Percentiles rank a stretch among this genome's conserved stretches.
phyloP scores from a whole-genome alignment of 2,329 filamentous ascomycete species.

The Byssoonygena ceratinophila region DNA sequence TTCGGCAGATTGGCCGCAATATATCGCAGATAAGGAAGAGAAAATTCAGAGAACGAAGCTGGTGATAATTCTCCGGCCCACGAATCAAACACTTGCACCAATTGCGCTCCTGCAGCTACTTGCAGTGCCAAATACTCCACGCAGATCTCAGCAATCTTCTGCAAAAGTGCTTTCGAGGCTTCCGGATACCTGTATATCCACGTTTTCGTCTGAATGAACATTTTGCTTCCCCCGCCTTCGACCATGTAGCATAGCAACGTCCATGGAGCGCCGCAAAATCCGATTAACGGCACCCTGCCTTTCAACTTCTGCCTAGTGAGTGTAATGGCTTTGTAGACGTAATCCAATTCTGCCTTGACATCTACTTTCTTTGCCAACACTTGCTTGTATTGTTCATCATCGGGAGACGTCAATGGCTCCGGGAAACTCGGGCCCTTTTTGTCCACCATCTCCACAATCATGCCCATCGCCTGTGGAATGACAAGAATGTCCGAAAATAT shows the following conservation, averaged over 20 bases:
- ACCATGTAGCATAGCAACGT: conserved; percentile 98
- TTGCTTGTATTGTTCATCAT: conserved; percentile 70
- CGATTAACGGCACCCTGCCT: conserved; percentile 83
- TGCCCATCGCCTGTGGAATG: conserved; percentile 94
- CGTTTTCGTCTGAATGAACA: conserved; percentile 88
- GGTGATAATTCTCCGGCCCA: conserved; percentile 94
- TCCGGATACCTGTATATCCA: conserved; percentile 88
- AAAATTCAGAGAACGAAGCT: conserved; percentile 69
- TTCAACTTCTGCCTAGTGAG: conserved; percentile 77
- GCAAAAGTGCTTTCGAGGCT: conserved; percentile 67
- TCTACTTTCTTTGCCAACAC: conserved; percentile 71
- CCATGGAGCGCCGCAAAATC: conserved; percentile 95
- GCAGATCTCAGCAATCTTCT: conserved; percentile 88
- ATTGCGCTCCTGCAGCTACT: conserved; percentile 85
- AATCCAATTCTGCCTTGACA: conserved; percentile 72
- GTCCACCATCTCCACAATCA: conserved; percentile 97
- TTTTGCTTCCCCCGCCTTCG: conserved; percentile 88
- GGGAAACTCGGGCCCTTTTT: conserved; percentile 96
- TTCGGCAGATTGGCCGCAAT: conserved; percentile 72
- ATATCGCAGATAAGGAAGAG: conserved; percentile 72
- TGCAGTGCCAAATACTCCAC: conserved; percentile 90
- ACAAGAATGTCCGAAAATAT: conserved; percentile 99
- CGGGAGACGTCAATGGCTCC: conserved; percentile 64
- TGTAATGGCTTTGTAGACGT: conserved; percentile 93
- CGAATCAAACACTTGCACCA: conserved; percentile 95